These are phyloP conservation scores for Chrysosporium queenslandicum DNA, from an alignment of 2,329 filamentous ascomycete genomes.

Conservation along the genomic window DNA sequence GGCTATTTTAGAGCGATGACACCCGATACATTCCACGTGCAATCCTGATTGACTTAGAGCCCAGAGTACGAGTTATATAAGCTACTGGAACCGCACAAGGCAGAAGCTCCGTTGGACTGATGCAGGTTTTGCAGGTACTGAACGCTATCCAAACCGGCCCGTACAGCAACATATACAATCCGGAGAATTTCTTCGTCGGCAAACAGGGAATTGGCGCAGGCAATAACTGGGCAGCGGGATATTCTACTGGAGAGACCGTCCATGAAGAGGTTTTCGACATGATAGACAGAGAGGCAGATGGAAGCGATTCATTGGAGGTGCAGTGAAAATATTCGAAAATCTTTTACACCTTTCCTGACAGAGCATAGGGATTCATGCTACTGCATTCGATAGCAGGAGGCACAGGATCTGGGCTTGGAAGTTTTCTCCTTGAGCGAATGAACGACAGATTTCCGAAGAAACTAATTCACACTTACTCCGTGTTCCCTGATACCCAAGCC, in stretches of 20 bases:
- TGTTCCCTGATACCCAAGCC: constrained; percentile 88
- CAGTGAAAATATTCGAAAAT: constrained; percentile 5
- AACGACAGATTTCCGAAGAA: constrained; percentile 99
- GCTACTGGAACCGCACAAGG: neutral
- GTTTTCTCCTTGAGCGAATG: constrained; percentile 84
- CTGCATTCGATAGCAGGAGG: constrained; percentile 96
- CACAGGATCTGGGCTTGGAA: constrained; percentile 90
- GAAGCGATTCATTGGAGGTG: constrained; percentile 90
- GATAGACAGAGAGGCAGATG: constrained; percentile 97
- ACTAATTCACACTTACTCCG: constrained; percentile 96
- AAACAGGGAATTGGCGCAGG: constrained; percentile 88
- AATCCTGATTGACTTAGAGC: constrained; percentile 90
- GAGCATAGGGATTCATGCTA: constrained; percentile 79
- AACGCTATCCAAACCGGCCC: constrained; percentile 85
- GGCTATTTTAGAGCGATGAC: constrained; percentile 64
- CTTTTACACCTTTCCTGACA: constrained; percentile 2
- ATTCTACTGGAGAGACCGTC: constrained; percentile 80
- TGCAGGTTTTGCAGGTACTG: constrained; percentile 51
- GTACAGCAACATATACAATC: constrained; percentile 98
- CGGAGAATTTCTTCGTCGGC: constrained; percentile 96
- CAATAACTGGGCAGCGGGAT: constrained; percentile 97
- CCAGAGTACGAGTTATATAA: constrained; percentile 51
- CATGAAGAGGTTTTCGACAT: constrained; percentile 98
- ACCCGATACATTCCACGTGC: constrained; percentile 95
- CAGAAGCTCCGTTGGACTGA: neutral